These are phyloP conservation scores for Lanmaoa rubissima DNA, from an alignment of 768 basidiomycete genomes.

Conservation along the genomic window DNA sequence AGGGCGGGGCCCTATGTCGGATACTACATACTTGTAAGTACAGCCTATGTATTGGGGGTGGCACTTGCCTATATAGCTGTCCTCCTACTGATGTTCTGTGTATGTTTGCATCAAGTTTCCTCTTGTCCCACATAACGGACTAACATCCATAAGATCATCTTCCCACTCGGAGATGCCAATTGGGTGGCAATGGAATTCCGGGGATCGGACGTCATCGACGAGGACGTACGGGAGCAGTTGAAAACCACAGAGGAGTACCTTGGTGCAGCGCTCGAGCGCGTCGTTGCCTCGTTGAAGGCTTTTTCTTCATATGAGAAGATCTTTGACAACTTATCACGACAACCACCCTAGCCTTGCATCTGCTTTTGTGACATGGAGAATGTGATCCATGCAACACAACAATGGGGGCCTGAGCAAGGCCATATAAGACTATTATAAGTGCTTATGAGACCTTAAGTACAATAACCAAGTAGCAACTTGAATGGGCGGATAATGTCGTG, in stretches of 20 bases:
- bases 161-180: slow-evolving; percentile 57
- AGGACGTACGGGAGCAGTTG: slow-evolving; percentile 50
- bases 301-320: neutral
- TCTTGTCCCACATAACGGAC: neutral
- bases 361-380: too few relatives aligned
- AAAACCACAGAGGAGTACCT: slow-evolving; percentile 35
- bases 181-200: slow-evolving; percentile 60
- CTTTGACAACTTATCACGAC: neutral
- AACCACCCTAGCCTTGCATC: too few relatives aligned
- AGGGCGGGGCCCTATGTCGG: too few relatives aligned
- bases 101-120: slow-evolving; percentile 28
- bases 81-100: slow-evolving; percentile 59
- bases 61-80: slow-evolving; percentile 68
- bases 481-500: too few relatives aligned
- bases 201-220: slow-evolving; percentile 58
- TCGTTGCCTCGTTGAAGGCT: neutral
- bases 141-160: slow-evolving; percentile 48
- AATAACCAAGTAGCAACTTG: too few relatives aligned
- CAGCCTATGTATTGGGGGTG: too few relatives aligned
- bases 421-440: too few relatives aligned
- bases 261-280: slow-evolving; percentile 11
- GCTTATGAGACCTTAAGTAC: too few relatives aligned
- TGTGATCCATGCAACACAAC: too few relatives aligned
- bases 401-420: too few relatives aligned
- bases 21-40: too few relatives aligned